phyloP scores from a whole-genome alignment of 257 asterid species.

The Nicotiana tabacum region DNA sequence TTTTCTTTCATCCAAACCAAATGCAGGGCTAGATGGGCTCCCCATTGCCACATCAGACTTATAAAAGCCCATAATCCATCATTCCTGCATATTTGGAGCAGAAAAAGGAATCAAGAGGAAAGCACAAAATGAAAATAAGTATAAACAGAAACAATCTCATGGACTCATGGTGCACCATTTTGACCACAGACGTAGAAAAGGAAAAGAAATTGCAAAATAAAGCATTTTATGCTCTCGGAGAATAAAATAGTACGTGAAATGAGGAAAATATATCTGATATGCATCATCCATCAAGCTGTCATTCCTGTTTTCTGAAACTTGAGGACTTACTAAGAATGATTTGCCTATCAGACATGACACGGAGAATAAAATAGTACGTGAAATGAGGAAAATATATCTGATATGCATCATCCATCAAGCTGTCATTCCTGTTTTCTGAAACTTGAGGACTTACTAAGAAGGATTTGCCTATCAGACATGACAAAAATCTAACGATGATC shows the following conservation, averaged over 20 bases:
- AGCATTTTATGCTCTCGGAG: neutral
- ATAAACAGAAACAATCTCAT: too few relatives aligned
- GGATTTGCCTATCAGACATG: neutral
- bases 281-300: neutral
- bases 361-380: neutral
- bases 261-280: neutral
- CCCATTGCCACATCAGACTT: constrained; percentile 8
- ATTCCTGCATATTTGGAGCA: neutral
- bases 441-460: neutral
- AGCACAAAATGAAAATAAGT: neutral
- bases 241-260: neutral
- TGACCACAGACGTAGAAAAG: neutral
- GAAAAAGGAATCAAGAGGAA: neutral
- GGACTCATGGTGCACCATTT: neutral
- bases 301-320: neutral
- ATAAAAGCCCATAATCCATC: neutral
- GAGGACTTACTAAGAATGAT: neutral
- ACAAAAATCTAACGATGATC: neutral
- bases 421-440: neutral
- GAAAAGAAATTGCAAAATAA: neutral
- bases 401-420: neutral
- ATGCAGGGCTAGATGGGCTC: constrained; percentile 8
- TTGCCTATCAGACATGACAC: neutral
- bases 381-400: neutral
- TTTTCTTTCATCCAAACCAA: constrained; percentile 10